Base-by-base conservation (phyloP, 192 early-diverging fungal genomes). In the Gigaspora rosea region DNA sequence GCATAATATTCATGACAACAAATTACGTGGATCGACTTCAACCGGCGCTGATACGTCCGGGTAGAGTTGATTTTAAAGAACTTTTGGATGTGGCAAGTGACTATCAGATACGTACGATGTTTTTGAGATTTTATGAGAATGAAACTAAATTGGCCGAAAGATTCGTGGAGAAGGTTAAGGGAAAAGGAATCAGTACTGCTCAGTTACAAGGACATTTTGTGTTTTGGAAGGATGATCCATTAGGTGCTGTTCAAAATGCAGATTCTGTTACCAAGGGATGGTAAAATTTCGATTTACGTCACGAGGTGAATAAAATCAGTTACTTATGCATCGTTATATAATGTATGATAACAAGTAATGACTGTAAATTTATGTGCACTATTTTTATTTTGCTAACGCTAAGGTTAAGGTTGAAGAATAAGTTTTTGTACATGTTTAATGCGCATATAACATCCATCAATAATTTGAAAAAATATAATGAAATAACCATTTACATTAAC, bases 161-260 rank as follows among this genome's bases (percentile, higher is more conserved):
- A 68, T 97, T 99, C 90, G 90, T 93, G 2, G 65, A 82, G 3
- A 80, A 72, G 32, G 69, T 91, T 13, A 75, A 80, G 27, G 86
- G 85, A 46, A 81, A 87, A 51, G 73, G 78, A 6, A 86, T 95
- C 47, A 95, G 94, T 81, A 94, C 95, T 7, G 96, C 96, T 0
- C 87, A 87, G 75, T 79, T 99, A 47, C 97, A 99, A 84, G 97
- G 97, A 4, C 97, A 99, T 84, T 99, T 99, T 91, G 95, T 97
- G 10, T 82, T 92, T 49, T 88, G 89, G 66, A 93, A 96, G 64
- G 92, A 95, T 77, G 83, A 87, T 71, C 90, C 96, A 0, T 71
- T 87, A 58, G 84, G 80, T 13, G 94, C 95, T 2, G 81, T 96
- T n/a, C 83, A 87, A 3, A 80, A 87, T 75, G 82, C 73, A 36